Evolutionary conservation across 768 basidiomycete species (phyloP), one percentile per base, ranked within the genome.

Genomic region (Suillus variegatus): DNA sequence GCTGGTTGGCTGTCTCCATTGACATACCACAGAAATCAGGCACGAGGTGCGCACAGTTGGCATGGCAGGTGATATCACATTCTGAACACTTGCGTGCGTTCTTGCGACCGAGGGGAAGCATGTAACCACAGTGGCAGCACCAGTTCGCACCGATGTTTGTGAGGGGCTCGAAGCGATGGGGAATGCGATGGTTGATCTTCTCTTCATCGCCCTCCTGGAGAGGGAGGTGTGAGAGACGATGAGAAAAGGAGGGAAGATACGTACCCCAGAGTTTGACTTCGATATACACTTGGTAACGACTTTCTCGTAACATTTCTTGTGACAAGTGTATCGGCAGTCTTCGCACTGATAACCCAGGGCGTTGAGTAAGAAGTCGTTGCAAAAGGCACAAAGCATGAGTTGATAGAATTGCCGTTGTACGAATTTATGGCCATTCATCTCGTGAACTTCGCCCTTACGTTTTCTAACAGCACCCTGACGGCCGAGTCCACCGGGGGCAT

Each of bases 21-120:
- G 95, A 95, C 96, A 99, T 98, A 51, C 97, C 97, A 73, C 97
- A 99, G 79, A 99, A 99, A 78, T 99, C 97, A 65, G 97, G 97
- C 47, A 99, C 97, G 64, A 99, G 87, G 77, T 99, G 97, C 1
- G 95, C 93, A 79, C 97, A 99, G 68, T 95, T 93, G 22, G 94
- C 95, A 78, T 99, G 97, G 72, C 95, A 98, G 55, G 97, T 98
- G 70, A 99, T 89, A 72, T 91, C 88, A 79, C 97, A 99, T 77
- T 99, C 97, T 0, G 93, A 89, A 76, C 97, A 99, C 78, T 92
- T 92, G 64, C 95, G 89, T 25, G 97, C 92, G 76, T 98, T 97
- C 83, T 99, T 99, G 69, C 96, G 89, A 61, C 97, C 97, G 57
- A 99, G 86, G 63, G 97, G 96, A 32, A 97, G 86, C 86, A 99